Evolutionary conservation across 768 basidiomycete species (phyloP), one percentile per base, ranked within the genome.

Genomic region (Tubosaeta sp.): DNA sequence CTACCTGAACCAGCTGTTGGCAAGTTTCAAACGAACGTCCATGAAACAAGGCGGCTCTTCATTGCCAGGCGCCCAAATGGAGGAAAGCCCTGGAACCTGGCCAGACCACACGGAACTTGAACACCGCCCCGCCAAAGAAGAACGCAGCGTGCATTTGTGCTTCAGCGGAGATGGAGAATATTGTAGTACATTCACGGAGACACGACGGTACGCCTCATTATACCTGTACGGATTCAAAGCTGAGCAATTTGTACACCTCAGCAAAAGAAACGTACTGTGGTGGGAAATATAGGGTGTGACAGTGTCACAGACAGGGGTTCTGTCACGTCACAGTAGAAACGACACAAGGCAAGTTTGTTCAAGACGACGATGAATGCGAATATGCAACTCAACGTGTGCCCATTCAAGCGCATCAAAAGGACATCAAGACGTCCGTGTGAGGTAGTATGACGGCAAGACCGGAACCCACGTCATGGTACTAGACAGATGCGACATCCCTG

Each of bases 261-360:
- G 27, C 8, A 7, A n/a, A 17, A 8, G n/a, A n/a, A n/a, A 37
- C 35, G 35, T 9, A 37, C 35, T 38, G 27, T 0, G 16, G 37
- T n/a, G 42, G 39, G 53, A 54, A 57, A 56, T 54, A 5, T 34
- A 7, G 31, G n/a, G 0, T 27, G 66, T 66, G 65, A 68, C 56
- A 29, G 0, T n/a, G 59, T 66, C 58, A 66, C 57, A 50, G 32
- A 67, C 46, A 69, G 65, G 65, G 65, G 62, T 32, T 0, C 4
- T 56, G 65, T 65, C 62, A 65, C 67, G 35, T 67, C 65, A 69
- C 67, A 35, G 26, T 48, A 22, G 17, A 52, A 37, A 14, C 17
- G 22, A n/a, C 50, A n/a, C 50, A 69, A n/a, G 65, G 67, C 65
- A 67, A 69, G 63, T 69, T 53, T 52, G 14, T 54, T 55, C 64